Percentiles rank a stretch among this genome's conserved stretches.
Conservation (phyloP, 164 flowering plant genomes). For the Saururus chinensis region DNA sequence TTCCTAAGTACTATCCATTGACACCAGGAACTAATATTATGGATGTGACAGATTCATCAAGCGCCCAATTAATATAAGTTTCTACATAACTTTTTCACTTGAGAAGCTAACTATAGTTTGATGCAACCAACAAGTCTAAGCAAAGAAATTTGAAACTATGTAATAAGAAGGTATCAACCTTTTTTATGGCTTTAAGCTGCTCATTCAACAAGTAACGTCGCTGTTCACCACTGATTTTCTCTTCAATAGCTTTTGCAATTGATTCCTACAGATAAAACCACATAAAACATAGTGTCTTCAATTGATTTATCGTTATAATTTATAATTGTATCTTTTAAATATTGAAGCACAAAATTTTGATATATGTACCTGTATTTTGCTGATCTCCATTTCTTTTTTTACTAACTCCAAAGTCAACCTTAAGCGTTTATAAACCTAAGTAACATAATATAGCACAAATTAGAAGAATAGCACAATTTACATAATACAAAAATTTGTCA, state of each 20-base stretch:
- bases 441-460: not conserved
- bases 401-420: slow-evolving; percentile 73
- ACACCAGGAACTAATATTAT: no score
- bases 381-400: slow-evolving; percentile 96
- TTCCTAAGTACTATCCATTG: not conserved
- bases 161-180: slow-evolving; percentile 30
- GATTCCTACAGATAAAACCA: slow-evolving; percentile 54
- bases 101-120: not conserved
- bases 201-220: slow-evolving; percentile 90
- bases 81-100: not conserved
- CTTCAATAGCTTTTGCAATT: slow-evolving; percentile 96
- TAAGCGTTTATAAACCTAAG: slow-evolving; percentile 79
- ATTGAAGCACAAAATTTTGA: not conserved
- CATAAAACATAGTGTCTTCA: not conserved
- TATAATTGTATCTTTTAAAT: no score
- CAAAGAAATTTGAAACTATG: not conserved
- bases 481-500: not conserved
- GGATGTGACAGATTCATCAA: not conserved
- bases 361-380: slow-evolving; percentile 78
- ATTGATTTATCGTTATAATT: no score
- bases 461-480: slow-evolving; percentile 1
- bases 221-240: slow-evolving; percentile 95
- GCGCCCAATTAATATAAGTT: not conserved
- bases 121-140: not conserved
- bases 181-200: slow-evolving; percentile 97